A percentile compares a stretch with the other conserved stretches of the same genome.
These are phyloP conservation scores for Buddleja alternifolia DNA, from an alignment of 257 asterid species.

Conservation along the genomic window DNA sequence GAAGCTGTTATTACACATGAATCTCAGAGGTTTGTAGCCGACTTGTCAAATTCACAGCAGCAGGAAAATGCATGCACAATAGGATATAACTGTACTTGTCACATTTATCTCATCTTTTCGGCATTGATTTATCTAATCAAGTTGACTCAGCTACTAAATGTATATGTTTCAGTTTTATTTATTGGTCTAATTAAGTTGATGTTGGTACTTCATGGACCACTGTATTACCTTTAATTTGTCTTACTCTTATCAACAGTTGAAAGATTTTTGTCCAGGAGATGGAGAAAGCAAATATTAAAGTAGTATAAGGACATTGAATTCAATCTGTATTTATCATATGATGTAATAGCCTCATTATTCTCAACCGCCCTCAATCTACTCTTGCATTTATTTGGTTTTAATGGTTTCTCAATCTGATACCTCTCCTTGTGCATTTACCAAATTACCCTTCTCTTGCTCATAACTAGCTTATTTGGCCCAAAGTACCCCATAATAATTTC, in stretches of 20 bases:
- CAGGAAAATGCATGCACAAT: too few relatives aligned
- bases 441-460: constrained; percentile 25
- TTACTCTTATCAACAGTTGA: too few relatives aligned
- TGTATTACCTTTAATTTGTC: too few relatives aligned
- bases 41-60: background rate
- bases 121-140: constrained; percentile 28
- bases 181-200: constrained; percentile 22
- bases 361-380: constrained; percentile 75
- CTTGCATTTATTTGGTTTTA: constrained; percentile 64
- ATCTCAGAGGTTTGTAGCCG: background rate
- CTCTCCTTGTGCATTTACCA: constrained; percentile 28
- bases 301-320: constrained; percentile 23
- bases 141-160: constrained; percentile 24
- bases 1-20: constrained; percentile 1
- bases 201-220: background rate
- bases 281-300: too few relatives aligned
- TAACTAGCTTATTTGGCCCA: constrained; percentile 27
- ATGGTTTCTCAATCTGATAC: constrained; percentile 56
- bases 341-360: constrained; percentile 53
- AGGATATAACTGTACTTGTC: background rate
- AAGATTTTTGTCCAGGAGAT: too few relatives aligned
- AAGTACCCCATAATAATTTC: constrained; percentile 30
- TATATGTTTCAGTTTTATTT: constrained; percentile 16
- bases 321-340: constrained; percentile 55
- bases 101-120: background rate